These are phyloP conservation scores for Beauveria pseudobassiana DNA, from an alignment of 2,329 filamentous ascomycete genomes.

Conservation along the genomic window DNA sequence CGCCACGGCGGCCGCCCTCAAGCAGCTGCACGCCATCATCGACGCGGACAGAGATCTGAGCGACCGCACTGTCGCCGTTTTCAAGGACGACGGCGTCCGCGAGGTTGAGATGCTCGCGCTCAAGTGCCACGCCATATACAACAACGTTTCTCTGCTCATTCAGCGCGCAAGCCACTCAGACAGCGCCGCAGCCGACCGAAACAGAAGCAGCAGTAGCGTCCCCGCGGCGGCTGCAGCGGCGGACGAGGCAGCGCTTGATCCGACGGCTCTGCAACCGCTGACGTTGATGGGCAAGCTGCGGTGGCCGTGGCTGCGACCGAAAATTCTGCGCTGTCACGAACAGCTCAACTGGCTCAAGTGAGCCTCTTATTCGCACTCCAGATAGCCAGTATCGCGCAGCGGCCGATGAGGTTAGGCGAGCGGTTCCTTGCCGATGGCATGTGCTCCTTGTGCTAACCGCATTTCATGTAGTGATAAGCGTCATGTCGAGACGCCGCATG, in stretches of 20 bases:
- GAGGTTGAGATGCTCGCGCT: neutral
- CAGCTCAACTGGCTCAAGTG: conserved; percentile 3
- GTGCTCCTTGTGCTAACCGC: neutral
- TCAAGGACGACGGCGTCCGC: conserved; percentile 8
- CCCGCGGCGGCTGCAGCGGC: neutral
- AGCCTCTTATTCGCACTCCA: neutral
- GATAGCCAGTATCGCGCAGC: neutral
- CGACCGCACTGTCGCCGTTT: conserved; percentile 2
- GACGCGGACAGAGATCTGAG: neutral
- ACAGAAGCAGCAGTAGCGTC: neutral
- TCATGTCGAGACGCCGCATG: neutral
- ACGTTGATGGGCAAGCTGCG: neutral
- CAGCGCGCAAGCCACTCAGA: neutral
- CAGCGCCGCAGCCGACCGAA: neutral
- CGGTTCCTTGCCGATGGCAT: neutral
- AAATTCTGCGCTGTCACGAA: neutral
- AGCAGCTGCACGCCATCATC: conserved; percentile 4
- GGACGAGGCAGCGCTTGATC: neutral
- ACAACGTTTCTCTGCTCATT: neutral
- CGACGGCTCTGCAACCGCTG: neutral
- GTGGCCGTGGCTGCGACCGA: conserved; percentile 5
- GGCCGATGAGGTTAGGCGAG: neutral
- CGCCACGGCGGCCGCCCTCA: neutral
- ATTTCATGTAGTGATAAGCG: neutral
- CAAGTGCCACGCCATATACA: conserved; percentile 1